Base-by-base conservation (phyloP, 1,284 basidiomycete species). In the Phellopilus nigrolimitatus region DNA sequence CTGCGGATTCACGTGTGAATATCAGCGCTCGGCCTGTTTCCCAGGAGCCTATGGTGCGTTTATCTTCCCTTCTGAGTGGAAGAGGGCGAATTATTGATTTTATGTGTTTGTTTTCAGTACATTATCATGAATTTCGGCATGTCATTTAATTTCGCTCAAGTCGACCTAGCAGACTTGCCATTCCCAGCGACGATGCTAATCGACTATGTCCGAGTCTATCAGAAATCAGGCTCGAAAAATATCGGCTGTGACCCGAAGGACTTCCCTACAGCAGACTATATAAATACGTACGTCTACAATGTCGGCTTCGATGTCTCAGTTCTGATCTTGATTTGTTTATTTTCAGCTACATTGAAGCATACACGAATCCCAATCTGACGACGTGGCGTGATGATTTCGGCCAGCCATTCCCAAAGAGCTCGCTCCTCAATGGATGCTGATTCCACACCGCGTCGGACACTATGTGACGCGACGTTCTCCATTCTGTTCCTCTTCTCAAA, bases 121-220 rank as follows among this genome's bases (percentile, higher is more conserved):
- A 71, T 76, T 54, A 63, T 76, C 52, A 52, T 66, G 46, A 69
- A 71, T 57, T 62, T 78, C 28, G 74, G 72, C 53, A 65, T 77
- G 47, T 74, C 73, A 15, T 61, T 64, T 27, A 72, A 73, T 51
- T 73, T 77, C 54, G 73, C 73, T 24, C 60, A 59, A 4, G 68
- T 73, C 48, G 63, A 72, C 48, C 65, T 67, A 38, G 49, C 49
- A 3, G 24, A 70, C 15, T 61, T 74, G 21, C 48, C 53, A 2
- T 73, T 68, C 58, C 73, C 74, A 1, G 64, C 63, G 21, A 60
- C 64, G 25, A 75, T 81, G 75, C 65, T 69, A 19, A 62, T 84
- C 37, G 82, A 84, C 59, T 84, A 81, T 57, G 72, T 84, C n/a
- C 70, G 82, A 10, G 75, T 84, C 13, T 82, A 80, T 59, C 78